Conservation (phyloP, 1,139 yeast genomes). For the Komagataea norvegica region DNA sequence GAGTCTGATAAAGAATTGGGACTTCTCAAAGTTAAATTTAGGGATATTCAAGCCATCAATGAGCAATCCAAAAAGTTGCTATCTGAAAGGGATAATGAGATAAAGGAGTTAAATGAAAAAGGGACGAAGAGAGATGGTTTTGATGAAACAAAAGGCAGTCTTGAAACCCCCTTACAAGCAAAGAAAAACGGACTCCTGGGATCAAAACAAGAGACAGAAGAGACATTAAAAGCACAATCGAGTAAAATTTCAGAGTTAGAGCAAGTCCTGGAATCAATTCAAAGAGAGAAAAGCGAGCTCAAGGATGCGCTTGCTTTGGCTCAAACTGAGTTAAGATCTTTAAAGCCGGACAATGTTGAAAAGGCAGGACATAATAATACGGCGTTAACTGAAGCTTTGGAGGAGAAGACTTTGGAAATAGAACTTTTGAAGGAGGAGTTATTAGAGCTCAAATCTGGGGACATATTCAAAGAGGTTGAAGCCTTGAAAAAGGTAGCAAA, state of each 20-base stretch:
- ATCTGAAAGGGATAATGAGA: constrained; percentile 11
- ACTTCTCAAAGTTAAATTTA: background rate
- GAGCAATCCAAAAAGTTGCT: constrained; percentile 2
- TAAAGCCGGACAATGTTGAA: constrained; percentile 1
- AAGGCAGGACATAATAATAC: background rate
- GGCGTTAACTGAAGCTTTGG: constrained; percentile 13
- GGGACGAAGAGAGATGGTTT: too few relatives aligned
- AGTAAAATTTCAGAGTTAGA: background rate
- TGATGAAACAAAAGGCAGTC: background rate
- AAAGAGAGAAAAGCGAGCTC: constrained; percentile 3
- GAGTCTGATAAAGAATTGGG: background rate
- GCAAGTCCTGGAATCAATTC: background rate
- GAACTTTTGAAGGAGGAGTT: constrained; percentile 28
- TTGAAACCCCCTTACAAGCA: background rate
- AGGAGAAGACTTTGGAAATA: constrained; percentile 29
- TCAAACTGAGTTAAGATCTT: constrained; percentile 3
- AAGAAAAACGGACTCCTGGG: background rate
- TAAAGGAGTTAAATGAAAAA: constrained; percentile 2
- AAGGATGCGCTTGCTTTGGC: constrained; percentile 1
- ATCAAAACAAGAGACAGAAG: background rate
- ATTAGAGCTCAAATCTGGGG: constrained; percentile 18
- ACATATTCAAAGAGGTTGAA: constrained; percentile 4
- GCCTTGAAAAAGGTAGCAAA: constrained; percentile 9
- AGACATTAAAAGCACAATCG: background rate
- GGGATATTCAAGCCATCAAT: background rate